These are phyloP conservation scores for Bruguiera hainesii DNA, from an alignment of 441 rosid genomes.

Conservation along the genomic window DNA sequence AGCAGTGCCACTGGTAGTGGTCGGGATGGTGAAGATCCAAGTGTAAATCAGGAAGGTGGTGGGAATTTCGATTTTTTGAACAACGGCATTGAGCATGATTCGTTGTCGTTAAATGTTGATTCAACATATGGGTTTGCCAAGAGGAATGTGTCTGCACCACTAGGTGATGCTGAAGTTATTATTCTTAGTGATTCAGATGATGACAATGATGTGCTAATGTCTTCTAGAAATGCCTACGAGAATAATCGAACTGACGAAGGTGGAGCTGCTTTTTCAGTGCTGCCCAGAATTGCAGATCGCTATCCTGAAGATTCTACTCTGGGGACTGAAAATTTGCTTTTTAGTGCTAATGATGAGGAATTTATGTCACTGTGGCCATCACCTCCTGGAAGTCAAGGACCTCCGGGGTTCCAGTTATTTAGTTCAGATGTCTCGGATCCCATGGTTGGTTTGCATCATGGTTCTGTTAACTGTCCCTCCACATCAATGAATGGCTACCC, in stretches of 20 bases:
- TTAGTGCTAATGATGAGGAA: slow-evolving; percentile 57
- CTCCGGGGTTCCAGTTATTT: slow-evolving; percentile 78
- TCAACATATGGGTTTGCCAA: slow-evolving; percentile 51
- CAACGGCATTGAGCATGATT: slow-evolving; percentile 77
- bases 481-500: slow-evolving; percentile 60
- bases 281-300: slow-evolving; percentile 51
- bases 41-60: slow-evolving; percentile 90
- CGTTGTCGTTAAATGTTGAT: slow-evolving; percentile 64
- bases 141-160: slow-evolving; percentile 45
- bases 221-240: slow-evolving; percentile 49
- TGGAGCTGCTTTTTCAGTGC: slow-evolving; percentile 56
- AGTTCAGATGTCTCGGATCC: slow-evolving; percentile 57
- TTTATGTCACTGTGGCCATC: slow-evolving; percentile 68
- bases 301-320: slow-evolving; percentile 58
- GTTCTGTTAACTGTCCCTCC: slow-evolving; percentile 50
- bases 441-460: slow-evolving; percentile 55
- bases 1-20: slow-evolving; percentile 95
- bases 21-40: slow-evolving; percentile 91
- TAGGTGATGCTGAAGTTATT: slow-evolving; percentile 66
- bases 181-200: slow-evolving; percentile 96
- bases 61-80: slow-evolving; percentile 59
- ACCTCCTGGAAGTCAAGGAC: slow-evolving; percentile 62
- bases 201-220: slow-evolving; percentile 57
- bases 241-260: slow-evolving; percentile 48
- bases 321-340: slow-evolving; percentile 50